Evolutionary conservation across 1,284 basidiomycete genomes (phyloP), one percentile per base, ranked within the genome.

Genomic region (Ceratobasidium theobromae): DNA sequence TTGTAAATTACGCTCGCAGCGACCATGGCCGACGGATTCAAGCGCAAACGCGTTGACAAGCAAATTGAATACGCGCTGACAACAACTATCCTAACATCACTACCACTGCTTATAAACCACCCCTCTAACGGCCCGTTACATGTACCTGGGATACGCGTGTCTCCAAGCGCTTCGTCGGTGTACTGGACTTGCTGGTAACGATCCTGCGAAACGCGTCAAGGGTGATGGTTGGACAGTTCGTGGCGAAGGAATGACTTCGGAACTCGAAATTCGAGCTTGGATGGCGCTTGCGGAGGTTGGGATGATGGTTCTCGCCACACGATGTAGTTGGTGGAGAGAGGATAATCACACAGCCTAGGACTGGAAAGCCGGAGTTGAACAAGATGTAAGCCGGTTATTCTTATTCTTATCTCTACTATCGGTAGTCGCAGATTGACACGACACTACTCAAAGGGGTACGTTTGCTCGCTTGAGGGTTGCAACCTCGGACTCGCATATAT

Each of bases 181-280:
- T 73, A 77, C 88, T 6, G 70, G 75, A 0, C 69, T 84, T 0
- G 23, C 5, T 16, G 45, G 23, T 35, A 18, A 46, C 25, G 54
- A 28, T 14, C 11, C 3, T 18, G 18, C 48, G 12, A 62, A 51
- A 52, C 45, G 58, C 25, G 33, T 33, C 9, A 62, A 52, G 58
- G 46, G 46, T 18, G 46, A n/a, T n/a, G 21, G 54, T 18, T 21
- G 21, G 21, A 21, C 21, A n/a, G 33, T 21, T 18, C 77, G 78
- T 3, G 77, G 79, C n/a, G 43, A 48, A 2, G 25, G 32, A 16
- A 76, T 88, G 4, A 80, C 82, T 5, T 80, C 81, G 3, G 81
- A 83, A 57, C 74, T 86, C 4, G 87, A 89, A 71, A 88, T 86
- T 71, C 77, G 84, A 1, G 86, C 86, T 0, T 88, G 86, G 84